These are phyloP conservation scores for Neurospora cerealis DNA, from an alignment of 495 filamentous ascomycete species.

Conservation along the genomic window DNA sequence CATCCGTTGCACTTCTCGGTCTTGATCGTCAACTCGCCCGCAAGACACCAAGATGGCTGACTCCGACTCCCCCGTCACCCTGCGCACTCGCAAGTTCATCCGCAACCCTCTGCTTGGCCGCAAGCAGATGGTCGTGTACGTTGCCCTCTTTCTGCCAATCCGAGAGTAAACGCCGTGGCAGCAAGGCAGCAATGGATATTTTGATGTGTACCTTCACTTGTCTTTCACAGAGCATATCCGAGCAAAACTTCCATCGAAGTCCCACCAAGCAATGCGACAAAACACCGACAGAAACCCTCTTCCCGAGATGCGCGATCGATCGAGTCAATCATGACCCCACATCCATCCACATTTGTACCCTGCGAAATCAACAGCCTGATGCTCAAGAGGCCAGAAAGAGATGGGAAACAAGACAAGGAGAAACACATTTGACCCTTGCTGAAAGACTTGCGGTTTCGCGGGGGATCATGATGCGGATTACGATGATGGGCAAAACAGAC, in stretches of 20 bases:
- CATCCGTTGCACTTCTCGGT: constrained; percentile 4
- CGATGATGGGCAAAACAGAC: not conserved
- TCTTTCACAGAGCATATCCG: not conserved
- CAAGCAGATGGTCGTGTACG: constrained; percentile 99
- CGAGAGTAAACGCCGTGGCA: not conserved
- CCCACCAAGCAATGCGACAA: not conserved
- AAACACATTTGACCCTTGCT: not conserved
- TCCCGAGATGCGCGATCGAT: not conserved
- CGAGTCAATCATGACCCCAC: not conserved
- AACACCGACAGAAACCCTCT: not conserved
- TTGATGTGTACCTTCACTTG: not conserved
- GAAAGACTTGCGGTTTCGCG: not conserved
- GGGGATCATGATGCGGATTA: not conserved
- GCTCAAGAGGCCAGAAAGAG: not conserved
- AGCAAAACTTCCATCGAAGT: not conserved
- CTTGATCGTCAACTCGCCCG: constrained; percentile 19
- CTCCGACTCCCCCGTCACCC: constrained; percentile 70
- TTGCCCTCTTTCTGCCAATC: constrained; percentile 18
- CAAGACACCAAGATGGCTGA: constrained; percentile 64
- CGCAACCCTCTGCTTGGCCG: constrained; percentile 96
- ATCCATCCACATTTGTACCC: not conserved
- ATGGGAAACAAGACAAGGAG: not conserved
- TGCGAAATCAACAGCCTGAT: not conserved
- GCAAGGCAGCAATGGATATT: not conserved
- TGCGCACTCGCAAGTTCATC: constrained; percentile 99